Conservation (phyloP, 2,329 filamentous ascomycete genomes). For the Myriosclerotinia duriaeana region DNA sequence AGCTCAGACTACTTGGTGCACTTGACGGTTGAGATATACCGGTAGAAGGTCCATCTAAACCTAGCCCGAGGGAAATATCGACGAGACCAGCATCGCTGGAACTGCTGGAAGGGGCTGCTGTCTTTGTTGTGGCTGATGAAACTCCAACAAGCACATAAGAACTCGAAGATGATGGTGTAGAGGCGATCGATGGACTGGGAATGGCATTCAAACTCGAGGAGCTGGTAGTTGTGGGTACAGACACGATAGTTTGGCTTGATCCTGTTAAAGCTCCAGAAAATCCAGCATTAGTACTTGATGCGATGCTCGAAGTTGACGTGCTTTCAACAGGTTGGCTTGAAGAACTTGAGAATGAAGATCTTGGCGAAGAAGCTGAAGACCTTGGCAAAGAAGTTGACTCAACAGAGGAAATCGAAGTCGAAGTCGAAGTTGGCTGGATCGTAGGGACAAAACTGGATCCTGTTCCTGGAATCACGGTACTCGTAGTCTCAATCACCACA, state of each 20-base stretch:
- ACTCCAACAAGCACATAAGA: conserved; percentile 15
- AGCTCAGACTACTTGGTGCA: neutral
- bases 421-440: neutral
- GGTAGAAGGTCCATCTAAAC: conserved; percentile 1
- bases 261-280: conserved; percentile 24
- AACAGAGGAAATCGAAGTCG: neutral
- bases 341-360: neutral
- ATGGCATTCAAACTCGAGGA: neutral
- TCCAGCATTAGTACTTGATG: neutral
- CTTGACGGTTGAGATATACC: neutral
- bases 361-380: neutral
- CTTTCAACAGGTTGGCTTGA: neutral
- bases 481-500: neutral
- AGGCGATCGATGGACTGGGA: neutral
- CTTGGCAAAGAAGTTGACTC: neutral
- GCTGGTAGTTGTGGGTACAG: conserved; percentile 17
- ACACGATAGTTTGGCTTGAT: conserved; percentile 21
- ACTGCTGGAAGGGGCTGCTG: neutral
- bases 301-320: neutral
- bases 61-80: conserved; percentile 11
- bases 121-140: conserved; percentile 6
- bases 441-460: neutral
- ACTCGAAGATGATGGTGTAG: conserved; percentile 12
- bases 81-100: neutral
- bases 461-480: neutral